Evolutionary conservation across 306 rosid species (phyloP).

Genomic region (Begonia fuchsioides): DNA sequence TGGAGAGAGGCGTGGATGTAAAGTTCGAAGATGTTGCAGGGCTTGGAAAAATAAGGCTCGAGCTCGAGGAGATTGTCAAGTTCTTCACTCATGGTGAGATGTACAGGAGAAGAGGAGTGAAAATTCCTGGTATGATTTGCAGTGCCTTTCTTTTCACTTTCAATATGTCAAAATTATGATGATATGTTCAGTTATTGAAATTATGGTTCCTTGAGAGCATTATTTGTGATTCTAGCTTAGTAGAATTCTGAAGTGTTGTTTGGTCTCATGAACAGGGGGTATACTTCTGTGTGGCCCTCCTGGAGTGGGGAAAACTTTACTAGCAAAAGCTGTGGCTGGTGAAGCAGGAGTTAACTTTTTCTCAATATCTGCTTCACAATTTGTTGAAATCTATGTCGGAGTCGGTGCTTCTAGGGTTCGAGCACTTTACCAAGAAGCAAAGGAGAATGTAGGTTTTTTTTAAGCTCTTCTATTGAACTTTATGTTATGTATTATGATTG

Average conservation of each 20-base stretch:
- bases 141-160: too few relatives aligned
- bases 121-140: constrained; percentile 79
- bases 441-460: constrained; percentile 44
- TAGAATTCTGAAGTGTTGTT: not conserved
- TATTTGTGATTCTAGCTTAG: not conserved
- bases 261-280: constrained; percentile 59
- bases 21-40: constrained; percentile 94
- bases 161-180: not conserved
- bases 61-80: constrained; percentile 98
- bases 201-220: not conserved
- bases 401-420: constrained; percentile 99
- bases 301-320: constrained; percentile 95
- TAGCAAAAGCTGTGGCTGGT: constrained; percentile 98
- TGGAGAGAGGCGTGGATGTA: constrained; percentile 88
- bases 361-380: constrained; percentile 97
- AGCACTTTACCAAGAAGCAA: constrained; percentile 91
- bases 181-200: too few relatives aligned
- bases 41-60: constrained; percentile 86
- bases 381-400: constrained; percentile 92
- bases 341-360: constrained; percentile 99
- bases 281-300: constrained; percentile 98
- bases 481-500: constrained; percentile 2
- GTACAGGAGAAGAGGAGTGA: constrained; percentile 89
- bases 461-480: constrained; percentile 11
- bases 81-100: constrained; percentile 96